phyloP scores from a whole-genome alignment of 495 filamentous ascomycete species.

The Annulohypoxylon maeteangense region DNA sequence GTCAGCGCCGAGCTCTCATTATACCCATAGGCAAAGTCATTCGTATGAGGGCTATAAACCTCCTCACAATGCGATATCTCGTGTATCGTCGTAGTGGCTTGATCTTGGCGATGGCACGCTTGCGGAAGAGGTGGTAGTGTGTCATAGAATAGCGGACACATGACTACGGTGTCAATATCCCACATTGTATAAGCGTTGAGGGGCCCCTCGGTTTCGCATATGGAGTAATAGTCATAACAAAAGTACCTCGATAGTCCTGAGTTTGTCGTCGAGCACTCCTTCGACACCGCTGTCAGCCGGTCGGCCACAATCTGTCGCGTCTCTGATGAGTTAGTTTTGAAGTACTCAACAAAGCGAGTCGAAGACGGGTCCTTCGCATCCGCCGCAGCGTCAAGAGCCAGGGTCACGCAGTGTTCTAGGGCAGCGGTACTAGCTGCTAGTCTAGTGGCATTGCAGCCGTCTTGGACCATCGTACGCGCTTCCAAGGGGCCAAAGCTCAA shows the following conservation, averaged over 20 bases:
- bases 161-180: constrained; percentile 25
- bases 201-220: constrained; percentile 29
- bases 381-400: constrained; percentile 23
- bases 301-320: constrained; percentile 27
- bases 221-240: constrained; percentile 25
- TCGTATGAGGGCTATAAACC: constrained; percentile 56
- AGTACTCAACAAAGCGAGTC: constrained; percentile 37
- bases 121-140: constrained; percentile 57
- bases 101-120: constrained; percentile 65
- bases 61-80: constrained; percentile 68
- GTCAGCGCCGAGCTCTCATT: constrained; percentile 55
- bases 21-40: constrained; percentile 67
- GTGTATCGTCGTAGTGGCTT: constrained; percentile 68
- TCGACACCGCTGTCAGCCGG: constrained; percentile 22
- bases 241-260: constrained; percentile 20
- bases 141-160: constrained; percentile 38
- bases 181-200: constrained; percentile 35
- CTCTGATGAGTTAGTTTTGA: constrained; percentile 28
- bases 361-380: constrained; percentile 30
- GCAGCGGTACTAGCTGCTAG: constrained; percentile 26
- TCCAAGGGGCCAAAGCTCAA: constrained; percentile 6
- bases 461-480: constrained; percentile 23
- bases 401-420: constrained; percentile 18
- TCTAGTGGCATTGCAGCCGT: constrained; percentile 26
- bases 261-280: constrained; percentile 32